Evolutionary conservation across 2,329 filamentous ascomycete genomes (phyloP), one percentile per base, ranked within the genome.

Genomic region (Colletotrichum sp.): DNA sequence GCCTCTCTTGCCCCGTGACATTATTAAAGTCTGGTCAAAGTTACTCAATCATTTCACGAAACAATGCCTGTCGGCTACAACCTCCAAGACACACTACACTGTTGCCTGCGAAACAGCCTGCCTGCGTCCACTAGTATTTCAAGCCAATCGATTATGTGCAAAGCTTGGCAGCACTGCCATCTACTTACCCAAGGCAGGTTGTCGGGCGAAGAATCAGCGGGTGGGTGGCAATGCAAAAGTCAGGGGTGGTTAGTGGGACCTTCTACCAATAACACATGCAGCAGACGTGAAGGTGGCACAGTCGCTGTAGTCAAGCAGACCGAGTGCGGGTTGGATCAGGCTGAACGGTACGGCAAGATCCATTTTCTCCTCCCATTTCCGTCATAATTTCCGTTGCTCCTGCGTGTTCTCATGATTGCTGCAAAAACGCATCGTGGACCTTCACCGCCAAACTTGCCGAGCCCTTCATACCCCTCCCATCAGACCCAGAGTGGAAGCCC

Each of bases 1-100:
- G 36, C 36, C 36, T 39, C 36, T 18, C 36, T 0, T 39, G 1
- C 15, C 15, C 36, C 16, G 36, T 39, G 16, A 18, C 9, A 12
- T n/a, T 18, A 0, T 43, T 0, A n/a, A 43, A 10, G 39, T 6
- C 18, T 43, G 18, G 39, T n/a, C 8, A 1, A 18, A 2, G 1
- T 10, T 5, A 0, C 39, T 10, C 39, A 43, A 18, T 43, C 39
- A 1, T 5, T 43, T 43, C 39, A 1, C 1, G 39, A 2, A 3
- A n/a, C 18, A 10, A n/a, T 2, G 18, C 18, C 39, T 0, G 16
- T n/a, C 18, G 18, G 18, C 18, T 0, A n/a, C 1, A n/a, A 1
- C 39, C 16, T 43, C 18, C 1, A 10, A 43, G 8, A 15, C 13
- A 4, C 39, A n/a, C 39, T 1, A n/a, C 39, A 9, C 1, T 43